Percentiles rank a stretch among this genome's conserved stretches.
Evolutionary conservation across 1,284 basidiomycete genomes (phyloP).

Genomic region (Malassezia japonica): DNA sequence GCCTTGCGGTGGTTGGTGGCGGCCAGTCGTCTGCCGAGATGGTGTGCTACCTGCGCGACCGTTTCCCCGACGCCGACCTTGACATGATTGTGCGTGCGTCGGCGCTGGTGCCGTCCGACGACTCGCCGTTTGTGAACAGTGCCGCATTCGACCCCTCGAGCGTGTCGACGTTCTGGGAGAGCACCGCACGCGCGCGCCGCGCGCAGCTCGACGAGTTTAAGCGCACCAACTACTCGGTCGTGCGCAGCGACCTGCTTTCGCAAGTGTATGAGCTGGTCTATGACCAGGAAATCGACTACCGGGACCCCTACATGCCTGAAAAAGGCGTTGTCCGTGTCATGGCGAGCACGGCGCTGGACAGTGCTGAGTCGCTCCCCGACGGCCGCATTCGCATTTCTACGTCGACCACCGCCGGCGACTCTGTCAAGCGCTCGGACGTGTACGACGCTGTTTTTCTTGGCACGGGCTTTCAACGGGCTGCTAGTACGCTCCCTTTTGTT

Average conservation of each 20-base stretch:
- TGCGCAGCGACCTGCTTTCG: slow-evolving; percentile 36
- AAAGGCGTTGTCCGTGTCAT: slow-evolving; percentile 23
- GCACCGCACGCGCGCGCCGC: slow-evolving; percentile 24
- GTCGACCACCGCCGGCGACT: slow-evolving; percentile 11
- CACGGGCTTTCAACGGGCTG: slow-evolving; percentile 37
- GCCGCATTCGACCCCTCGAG: slow-evolving; percentile 44
- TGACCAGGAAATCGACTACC: slow-evolving; percentile 41
- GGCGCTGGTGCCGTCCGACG: slow-evolving; percentile 42
- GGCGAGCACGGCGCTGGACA: slow-evolving; percentile 17
- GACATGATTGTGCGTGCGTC: slow-evolving; percentile 43
- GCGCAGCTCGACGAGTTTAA: slow-evolving; percentile 40
- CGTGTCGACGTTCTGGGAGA: slow-evolving; percentile 43
- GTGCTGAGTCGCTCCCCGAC: slow-evolving; percentile 6
- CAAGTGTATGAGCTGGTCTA: slow-evolving; percentile 39
- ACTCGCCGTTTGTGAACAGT: slow-evolving; percentile 44
- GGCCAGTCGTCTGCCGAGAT: slow-evolving; percentile 46
- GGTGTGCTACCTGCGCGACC: slow-evolving; percentile 36
- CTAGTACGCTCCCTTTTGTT: slow-evolving; percentile 27
- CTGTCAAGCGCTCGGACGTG: slow-evolving; percentile 1
- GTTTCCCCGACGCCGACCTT: slow-evolving; percentile 39
- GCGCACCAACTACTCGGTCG: slow-evolving; percentile 46
- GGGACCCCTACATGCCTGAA: slow-evolving; percentile 22
- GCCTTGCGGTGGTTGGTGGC: slow-evolving; percentile 41
- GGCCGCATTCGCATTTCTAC: slow-evolving; percentile 15
- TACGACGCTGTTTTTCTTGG: slow-evolving; percentile 45